phyloP scores from a whole-genome alignment of 2,329 filamentous ascomycete genomes.

The Kalaharituber pfeilii region DNA sequence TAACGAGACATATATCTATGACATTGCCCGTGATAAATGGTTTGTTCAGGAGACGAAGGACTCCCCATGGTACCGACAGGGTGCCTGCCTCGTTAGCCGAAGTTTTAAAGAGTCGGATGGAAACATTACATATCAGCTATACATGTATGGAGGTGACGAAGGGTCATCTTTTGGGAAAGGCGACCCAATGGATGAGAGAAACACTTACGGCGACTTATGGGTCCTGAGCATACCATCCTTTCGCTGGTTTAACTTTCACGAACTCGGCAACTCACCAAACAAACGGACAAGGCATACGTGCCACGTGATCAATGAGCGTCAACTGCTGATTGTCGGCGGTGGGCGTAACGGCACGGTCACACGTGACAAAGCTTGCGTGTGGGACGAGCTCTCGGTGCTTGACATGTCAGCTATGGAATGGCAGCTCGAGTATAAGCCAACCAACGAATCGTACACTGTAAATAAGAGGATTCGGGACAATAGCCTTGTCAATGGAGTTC shows the following conservation, averaged over 20 bases:
- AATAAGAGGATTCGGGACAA: neutral
- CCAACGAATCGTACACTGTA: neutral
- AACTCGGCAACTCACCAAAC: constrained; percentile 2
- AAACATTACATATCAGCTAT: constrained; percentile 4
- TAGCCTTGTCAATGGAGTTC: neutral
- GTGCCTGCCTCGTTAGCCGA: constrained; percentile 3
- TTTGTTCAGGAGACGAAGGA: constrained; percentile 2
- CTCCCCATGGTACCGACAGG: neutral
- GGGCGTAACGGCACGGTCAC: constrained; percentile 4
- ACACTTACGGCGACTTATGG: constrained; percentile 4
- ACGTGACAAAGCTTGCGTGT: neutral
- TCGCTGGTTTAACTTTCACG: constrained; percentile 2
- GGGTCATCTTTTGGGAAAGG: constrained; percentile 4
- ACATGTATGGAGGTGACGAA: constrained; percentile 4
- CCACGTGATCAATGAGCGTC: constrained; percentile 6
- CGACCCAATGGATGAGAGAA: neutral
- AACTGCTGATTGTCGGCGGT: constrained; percentile 8
- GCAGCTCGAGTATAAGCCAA: neutral
- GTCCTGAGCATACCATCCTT: constrained; percentile 7
- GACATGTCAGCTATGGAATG: neutral
- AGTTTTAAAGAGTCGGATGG: neutral
- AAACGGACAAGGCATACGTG: constrained; percentile 9
- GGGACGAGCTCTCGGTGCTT: neutral
- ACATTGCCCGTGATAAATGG: constrained; percentile 5
- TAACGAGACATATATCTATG: constrained; percentile 3